Percentiles rank a stretch among this genome's conserved stretches.
Conservation (phyloP, 768 basidiomycete species). For the Suillus fuscotomentosus region DNA sequence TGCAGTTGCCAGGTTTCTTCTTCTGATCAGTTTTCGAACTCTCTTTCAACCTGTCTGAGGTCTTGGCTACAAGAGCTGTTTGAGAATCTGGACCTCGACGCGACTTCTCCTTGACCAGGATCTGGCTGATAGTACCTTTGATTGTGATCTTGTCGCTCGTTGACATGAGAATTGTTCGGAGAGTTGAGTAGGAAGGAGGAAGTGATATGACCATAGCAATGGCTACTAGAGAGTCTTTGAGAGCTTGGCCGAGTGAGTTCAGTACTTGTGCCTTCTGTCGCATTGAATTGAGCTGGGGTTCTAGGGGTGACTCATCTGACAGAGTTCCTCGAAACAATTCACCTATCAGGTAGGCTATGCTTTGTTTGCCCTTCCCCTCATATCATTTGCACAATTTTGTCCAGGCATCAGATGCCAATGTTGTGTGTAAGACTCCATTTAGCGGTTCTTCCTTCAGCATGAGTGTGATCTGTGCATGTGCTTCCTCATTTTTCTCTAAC, state of each 20-base stretch:
- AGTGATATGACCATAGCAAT: slow-evolving; percentile 15
- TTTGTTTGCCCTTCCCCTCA: slow-evolving; percentile 18
- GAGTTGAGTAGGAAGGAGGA: slow-evolving; percentile 18
- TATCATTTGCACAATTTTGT: slow-evolving; percentile 15
- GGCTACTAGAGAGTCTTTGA: neutral
- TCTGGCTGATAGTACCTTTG: neutral
- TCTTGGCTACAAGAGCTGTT: neutral
- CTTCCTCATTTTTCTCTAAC: slow-evolving; percentile 11
- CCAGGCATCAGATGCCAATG: neutral
- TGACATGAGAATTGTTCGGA: slow-evolving; percentile 20
- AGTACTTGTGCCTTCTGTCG: neutral
- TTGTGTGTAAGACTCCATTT: slow-evolving; percentile 8
- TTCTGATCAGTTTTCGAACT: neutral
- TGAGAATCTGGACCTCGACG: neutral
- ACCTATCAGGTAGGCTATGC: neutral
- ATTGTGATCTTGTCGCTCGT: neutral
- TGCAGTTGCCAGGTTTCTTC: neutral
- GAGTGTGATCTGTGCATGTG: slow-evolving; percentile 17
- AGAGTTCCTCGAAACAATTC: neutral
- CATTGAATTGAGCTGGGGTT: neutral
- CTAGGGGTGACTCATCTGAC: neutral
- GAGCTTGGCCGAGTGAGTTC: neutral
- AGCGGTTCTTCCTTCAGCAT: slow-evolving; percentile 22
- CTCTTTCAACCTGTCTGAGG: neutral
- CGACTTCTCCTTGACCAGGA: neutral